Base-by-base conservation (phyloP, 495 filamentous ascomycete genomes). In the Echria macrotheca region DNA sequence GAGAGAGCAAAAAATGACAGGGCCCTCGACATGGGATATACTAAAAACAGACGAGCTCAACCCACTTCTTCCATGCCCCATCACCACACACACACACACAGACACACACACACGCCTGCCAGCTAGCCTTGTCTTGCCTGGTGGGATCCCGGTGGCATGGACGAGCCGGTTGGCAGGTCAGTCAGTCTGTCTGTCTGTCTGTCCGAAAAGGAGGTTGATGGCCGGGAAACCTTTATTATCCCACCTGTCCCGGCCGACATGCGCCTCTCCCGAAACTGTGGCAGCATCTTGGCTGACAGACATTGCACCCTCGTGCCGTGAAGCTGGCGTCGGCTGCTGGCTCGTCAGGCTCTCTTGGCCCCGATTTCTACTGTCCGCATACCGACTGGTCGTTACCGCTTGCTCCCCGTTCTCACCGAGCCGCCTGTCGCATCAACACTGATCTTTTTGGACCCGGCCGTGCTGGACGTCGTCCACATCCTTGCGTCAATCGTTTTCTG, bases 401-500 rank as follows among this genome's bases (percentile, higher is more conserved):
- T n/a, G n/a, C n/a, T n/a, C 49, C 28, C 61, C 29, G 44, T 49
- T 47, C 11, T 15, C 38, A 24, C 40, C 32, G 44, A 40, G 28
- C 55, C 24, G 50, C 24, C 47, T 54, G 38, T 42, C 42, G 38
- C 44, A 37, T 58, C 52, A 31, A 56, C 39, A 47, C 47, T 43
- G 37, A 40, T 35, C 47, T 22, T 25, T 40, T 50, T 56, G 22
- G 45, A 47, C 36, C 36, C 33, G 22, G 18, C 46, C 46, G 44
- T 42, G 51, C 47, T 58, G 49, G 43, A 54, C 53, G 50, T 57
- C 46, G 50, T 37, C 47, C 24, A 51, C 42, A 61, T 60, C 59
- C 64, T 60, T 57, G 60, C 49, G 62, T 52, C 58, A 63, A 68
- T 68, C 65, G 24, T 60, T 43, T 66, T 57, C 62, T 67, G 66